These are phyloP conservation scores for Kwoniella europaea DNA, from an alignment of 768 basidiomycete species.

Conservation along the genomic window DNA sequence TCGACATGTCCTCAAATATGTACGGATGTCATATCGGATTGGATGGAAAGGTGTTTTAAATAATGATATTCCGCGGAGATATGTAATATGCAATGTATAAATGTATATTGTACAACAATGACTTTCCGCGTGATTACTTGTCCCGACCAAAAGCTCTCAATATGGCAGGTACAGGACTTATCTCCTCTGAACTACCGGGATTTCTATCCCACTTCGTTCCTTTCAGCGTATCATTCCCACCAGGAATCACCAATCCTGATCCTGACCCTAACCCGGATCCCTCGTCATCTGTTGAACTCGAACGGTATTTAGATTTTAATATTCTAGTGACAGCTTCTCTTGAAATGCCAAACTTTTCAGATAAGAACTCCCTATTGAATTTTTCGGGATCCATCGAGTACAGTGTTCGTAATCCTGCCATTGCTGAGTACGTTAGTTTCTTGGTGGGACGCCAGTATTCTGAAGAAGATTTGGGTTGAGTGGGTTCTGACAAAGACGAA, in stretches of 20 bases:
- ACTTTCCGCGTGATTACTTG: not conserved
- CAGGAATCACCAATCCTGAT: not conserved
- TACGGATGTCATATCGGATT: not conserved
- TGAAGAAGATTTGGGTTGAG: slow-evolving; percentile 1
- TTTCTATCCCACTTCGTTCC: slow-evolving; percentile 46
- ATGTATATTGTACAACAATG: slow-evolving; percentile 1
- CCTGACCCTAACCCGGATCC: not conserved
- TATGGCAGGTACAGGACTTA: slow-evolving; percentile 42
- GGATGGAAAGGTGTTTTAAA: not conserved
- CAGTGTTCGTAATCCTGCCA: slow-evolving; percentile 76
- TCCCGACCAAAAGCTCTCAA: slow-evolving; percentile 24
- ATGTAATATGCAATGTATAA: slow-evolving; percentile 3
- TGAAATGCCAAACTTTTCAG: slow-evolving; percentile 76
- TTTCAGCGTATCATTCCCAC: slow-evolving; percentile 6
- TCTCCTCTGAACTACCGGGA: slow-evolving; percentile 15
- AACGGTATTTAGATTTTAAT: slow-evolving; percentile 68
- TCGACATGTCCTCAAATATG: not conserved
- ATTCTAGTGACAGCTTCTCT: slow-evolving; percentile 81
- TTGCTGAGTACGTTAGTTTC: slow-evolving; percentile 79
- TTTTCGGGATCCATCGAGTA: slow-evolving; percentile 68
- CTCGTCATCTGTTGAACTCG: slow-evolving; percentile 7
- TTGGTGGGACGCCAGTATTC: slow-evolving; percentile 72
- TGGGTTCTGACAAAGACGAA: not conserved
- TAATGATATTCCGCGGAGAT: not conserved
- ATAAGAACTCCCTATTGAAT: slow-evolving; percentile 72